Base-by-base conservation (phyloP, 192 early-diverging fungal genomes). In the Lobosporangium transversale region DNA sequence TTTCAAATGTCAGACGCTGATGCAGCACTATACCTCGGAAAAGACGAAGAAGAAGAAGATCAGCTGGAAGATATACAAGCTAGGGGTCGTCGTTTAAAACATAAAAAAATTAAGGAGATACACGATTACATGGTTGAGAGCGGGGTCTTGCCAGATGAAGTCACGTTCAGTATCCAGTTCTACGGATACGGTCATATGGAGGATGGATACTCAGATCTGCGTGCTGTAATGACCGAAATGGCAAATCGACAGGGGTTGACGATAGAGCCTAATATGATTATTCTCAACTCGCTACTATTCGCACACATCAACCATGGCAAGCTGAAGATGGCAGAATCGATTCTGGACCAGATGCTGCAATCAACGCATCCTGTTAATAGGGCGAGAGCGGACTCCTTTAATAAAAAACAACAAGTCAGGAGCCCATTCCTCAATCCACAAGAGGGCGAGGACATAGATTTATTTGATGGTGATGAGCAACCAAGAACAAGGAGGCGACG, bases 241-340 rank as follows among this genome's bases (percentile, higher is more conserved):
- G 6, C 17, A 1, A 44, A 20, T 10, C 66, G 33, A 26, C 14
- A 35, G 17, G 17, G 30, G 0, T 26, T 52, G 2, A 21, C 1
- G 3, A 50, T 62, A 4, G 47, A 76, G 36, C 59, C 73, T 20
- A 67, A 42, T 31, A 8, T 67, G 7, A 40, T 62, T n/a, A 20
- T 76, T 3, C 44, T 76, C 31, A 67, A 26, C 23, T 76, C 73
- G 12, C 17, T 76, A 14, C 9, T 76, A 36, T 76, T 67, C 62
- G 73, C 73, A 20, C 43, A 76, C 45, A 32, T 76, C 53, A 66
- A 76, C 30, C 73, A 76, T 37, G 64, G 58, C 3, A 61, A 62
- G 11, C 4, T 62, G 24, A 58, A 33, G 4, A 62, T 7, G 18
- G 57, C 73, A 0, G 73, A 76, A 26, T 30, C 58, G 20, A 54